A percentile compares a stretch with the other conserved stretches of the same genome.
phyloP scores from a whole-genome alignment of 805 yeast genomes.

The Saturnispora ahearnii region DNA sequence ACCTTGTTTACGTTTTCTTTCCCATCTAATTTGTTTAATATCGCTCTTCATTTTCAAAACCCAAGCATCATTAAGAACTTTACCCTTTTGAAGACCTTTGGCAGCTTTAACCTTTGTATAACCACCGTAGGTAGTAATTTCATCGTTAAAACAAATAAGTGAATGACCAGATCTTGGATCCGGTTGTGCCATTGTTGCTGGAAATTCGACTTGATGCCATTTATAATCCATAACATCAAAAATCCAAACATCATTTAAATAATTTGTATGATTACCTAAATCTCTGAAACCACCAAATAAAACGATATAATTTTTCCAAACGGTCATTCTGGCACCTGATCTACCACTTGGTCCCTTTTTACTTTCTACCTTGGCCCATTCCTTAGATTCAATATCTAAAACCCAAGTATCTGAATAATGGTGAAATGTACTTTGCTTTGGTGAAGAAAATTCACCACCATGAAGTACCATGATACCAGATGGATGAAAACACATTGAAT shows the following conservation, averaged over 20 bases:
- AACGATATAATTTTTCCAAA: conserved; percentile 84
- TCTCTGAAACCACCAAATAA: conserved; percentile 92
- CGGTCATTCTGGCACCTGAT: conserved; percentile 85
- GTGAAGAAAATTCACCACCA: conserved; percentile 97
- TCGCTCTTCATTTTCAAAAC: conserved; percentile 78
- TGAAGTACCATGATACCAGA: conserved; percentile 77
- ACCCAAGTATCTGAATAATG: conserved; percentile 97
- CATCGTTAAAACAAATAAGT: conserved; percentile 55
- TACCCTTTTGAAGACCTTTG: conserved; percentile 85
- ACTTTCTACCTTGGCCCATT: conserved; percentile 81
- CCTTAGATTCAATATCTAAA: conserved; percentile 71
- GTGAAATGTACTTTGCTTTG: conserved; percentile 90
- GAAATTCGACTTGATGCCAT: conserved; percentile 86
- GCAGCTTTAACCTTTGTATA: conserved; percentile 87
- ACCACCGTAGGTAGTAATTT: conserved; percentile 87
- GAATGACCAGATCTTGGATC: conserved; percentile 95
- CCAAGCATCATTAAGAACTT: conserved; percentile 83
- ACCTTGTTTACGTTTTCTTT: conserved; percentile 81
- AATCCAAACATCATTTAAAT: conserved; percentile 81
- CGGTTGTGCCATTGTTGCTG: conserved; percentile 70
- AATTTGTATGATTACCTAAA: conserved; percentile 73
- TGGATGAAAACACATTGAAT: conserved; percentile 89
- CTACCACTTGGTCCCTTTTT: conserved; percentile 71
- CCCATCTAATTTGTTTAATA: conserved; percentile 71
- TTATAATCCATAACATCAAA: conserved; percentile 84